Evolutionary conservation across 1,284 basidiomycete genomes (phyloP).

Genomic region (Tranzscheliella williamsii): DNA sequence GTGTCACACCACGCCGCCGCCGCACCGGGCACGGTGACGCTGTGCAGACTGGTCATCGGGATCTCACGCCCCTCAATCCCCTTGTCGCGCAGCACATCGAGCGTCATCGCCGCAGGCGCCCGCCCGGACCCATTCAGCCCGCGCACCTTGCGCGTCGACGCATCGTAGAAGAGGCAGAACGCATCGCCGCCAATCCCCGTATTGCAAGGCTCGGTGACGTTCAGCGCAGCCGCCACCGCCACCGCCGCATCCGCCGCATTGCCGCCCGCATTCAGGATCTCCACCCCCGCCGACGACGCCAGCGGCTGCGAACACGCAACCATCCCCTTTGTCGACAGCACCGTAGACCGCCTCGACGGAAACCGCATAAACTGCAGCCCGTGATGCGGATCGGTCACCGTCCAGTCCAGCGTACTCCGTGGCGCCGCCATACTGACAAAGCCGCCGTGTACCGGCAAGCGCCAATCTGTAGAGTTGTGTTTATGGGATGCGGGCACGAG

Average conservation of each 20-base stretch:
- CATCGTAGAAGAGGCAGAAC: conserved; percentile 89
- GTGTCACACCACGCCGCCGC: conserved; percentile 93
- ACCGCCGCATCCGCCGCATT: conserved; percentile 73
- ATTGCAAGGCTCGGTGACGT: conserved; percentile 64
- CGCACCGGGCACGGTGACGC: conserved; percentile 90
- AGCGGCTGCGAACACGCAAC: conserved; percentile 88
- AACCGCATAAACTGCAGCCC: conserved; percentile 31
- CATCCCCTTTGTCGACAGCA: conserved; percentile 72
- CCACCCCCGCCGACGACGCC: conserved; percentile 82
- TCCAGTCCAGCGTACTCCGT: conserved; percentile 23
- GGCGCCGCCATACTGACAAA: too few relatives aligned
- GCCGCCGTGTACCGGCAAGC: too few relatives aligned
- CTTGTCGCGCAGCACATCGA: conserved; percentile 73
- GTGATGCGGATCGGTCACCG: conserved; percentile 28
- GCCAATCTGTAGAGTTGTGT: too few relatives aligned
- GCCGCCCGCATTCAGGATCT: conserved; percentile 84
- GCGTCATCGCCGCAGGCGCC: conserved; percentile 71
- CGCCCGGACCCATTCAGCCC: conserved; percentile 84
- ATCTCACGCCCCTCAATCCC: conserved; percentile 70
- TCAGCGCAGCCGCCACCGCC: conserved; percentile 82
- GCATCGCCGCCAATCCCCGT: conserved; percentile 73
- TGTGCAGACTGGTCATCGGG: conserved; percentile 67
- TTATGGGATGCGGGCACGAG: too few relatives aligned
- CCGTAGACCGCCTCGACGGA: conserved; percentile 48
- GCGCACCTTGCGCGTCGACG: conserved; percentile 75